Conservation (phyloP, 2,329 filamentous ascomycete genomes). For the Reticulascus tulasneorum region DNA sequence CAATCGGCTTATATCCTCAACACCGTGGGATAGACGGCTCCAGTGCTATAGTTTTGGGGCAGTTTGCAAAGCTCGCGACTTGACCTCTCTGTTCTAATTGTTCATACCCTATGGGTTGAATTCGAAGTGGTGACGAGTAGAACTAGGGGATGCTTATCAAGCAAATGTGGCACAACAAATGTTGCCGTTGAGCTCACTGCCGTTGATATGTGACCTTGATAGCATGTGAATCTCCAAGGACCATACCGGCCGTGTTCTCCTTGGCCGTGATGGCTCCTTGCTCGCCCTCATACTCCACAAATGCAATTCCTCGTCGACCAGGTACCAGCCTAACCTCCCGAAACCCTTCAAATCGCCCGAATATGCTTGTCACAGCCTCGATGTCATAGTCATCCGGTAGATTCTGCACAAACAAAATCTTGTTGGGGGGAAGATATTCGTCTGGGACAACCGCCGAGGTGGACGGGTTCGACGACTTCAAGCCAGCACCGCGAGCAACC, state of each 20-base stretch:
- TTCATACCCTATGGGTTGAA: too few relatives aligned
- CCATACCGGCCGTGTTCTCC: slow-evolving; percentile 85
- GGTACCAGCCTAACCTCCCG: slow-evolving; percentile 88
- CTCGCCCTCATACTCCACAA: slow-evolving; percentile 94
- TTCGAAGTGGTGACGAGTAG: too few relatives aligned
- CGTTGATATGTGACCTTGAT: slow-evolving; percentile 97
- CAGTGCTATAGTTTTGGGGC: too few relatives aligned
- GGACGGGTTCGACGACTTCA: slow-evolving; percentile 70
- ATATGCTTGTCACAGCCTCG: slow-evolving; percentile 74
- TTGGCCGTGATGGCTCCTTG: slow-evolving; percentile 87
- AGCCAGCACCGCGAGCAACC: slow-evolving; percentile 64
- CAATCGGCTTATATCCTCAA: too few relatives aligned
- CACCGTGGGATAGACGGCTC: too few relatives aligned
- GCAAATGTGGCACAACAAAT: not conserved
- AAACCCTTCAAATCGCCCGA: slow-evolving; percentile 89
- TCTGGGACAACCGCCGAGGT: slow-evolving; percentile 79
- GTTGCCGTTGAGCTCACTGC: slow-evolving; percentile 48
- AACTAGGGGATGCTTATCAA: too few relatives aligned
- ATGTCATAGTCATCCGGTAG: slow-evolving; percentile 82
- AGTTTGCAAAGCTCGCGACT: too few relatives aligned
- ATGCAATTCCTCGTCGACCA: slow-evolving; percentile 82
- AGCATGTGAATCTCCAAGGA: slow-evolving; percentile 63
- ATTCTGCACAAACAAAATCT: slow-evolving; percentile 91
- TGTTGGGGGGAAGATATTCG: slow-evolving; percentile 96
- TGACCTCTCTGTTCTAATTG: too few relatives aligned